phyloP scores from a whole-genome alignment of 108 stramenopile species.

The Cylindrotheca fusiformis region DNA sequence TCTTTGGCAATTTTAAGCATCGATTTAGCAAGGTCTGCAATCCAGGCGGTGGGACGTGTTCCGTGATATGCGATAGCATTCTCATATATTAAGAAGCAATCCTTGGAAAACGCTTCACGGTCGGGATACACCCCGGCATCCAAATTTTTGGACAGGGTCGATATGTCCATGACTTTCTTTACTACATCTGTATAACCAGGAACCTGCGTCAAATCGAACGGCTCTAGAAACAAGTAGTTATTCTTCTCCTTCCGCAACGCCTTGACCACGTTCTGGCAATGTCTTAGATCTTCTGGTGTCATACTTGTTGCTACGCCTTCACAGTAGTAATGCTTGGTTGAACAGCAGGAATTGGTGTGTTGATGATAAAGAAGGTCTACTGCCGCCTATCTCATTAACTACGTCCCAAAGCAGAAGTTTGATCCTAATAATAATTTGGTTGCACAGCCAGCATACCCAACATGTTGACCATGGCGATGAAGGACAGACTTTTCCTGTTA shows the following conservation, averaged over 20 bases:
- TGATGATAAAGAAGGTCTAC: neutral
- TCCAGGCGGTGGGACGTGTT: constrained; percentile 50
- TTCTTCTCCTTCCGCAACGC: constrained; percentile 48
- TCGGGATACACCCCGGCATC: constrained; percentile 48
- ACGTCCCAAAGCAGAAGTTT: neutral
- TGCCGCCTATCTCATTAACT: neutral
- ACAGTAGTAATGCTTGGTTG: neutral
- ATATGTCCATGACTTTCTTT: constrained; percentile 63
- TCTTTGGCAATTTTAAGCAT: constrained; percentile 61
- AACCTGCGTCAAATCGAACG: constrained; percentile 55
- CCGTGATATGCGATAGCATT: constrained; percentile 73
- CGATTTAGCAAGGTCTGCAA: constrained; percentile 60
- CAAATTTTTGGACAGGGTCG: constrained; percentile 56
- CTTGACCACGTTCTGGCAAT: constrained; percentile 48
- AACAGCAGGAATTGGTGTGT: neutral
- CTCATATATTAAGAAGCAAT: constrained; percentile 47
- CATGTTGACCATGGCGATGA: no score
- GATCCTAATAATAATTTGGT: no score
- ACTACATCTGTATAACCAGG: constrained; percentile 62
- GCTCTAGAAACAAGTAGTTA: constrained; percentile 71
- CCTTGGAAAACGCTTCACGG: constrained; percentile 41
- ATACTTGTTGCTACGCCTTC: constrained; percentile 15
- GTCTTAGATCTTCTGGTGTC: constrained; percentile 42
- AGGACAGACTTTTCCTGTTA: no score
- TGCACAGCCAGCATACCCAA: no score